Conservation (phyloP, 2,329 filamentous ascomycete genomes). For the Cladobotryum protrusum region DNA sequence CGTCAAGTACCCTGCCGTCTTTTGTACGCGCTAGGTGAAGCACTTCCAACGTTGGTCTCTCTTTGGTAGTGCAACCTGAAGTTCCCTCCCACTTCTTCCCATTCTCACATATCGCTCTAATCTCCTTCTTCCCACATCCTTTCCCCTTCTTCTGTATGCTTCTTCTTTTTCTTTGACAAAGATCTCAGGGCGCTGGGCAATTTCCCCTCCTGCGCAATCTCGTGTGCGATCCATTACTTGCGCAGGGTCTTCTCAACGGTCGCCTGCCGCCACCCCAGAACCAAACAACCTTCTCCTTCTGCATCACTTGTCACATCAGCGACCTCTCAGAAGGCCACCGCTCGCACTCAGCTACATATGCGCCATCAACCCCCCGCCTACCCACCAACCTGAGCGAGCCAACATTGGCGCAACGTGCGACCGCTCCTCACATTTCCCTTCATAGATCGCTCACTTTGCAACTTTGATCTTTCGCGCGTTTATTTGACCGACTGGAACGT, state of each 20-base stretch:
- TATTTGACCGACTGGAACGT: background rate
- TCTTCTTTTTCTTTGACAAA: background rate
- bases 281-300: constrained; percentile 1
- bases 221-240: too few species aligned
- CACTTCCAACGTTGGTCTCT: too few species aligned
- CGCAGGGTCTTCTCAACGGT: too few species aligned
- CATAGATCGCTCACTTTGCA: background rate
- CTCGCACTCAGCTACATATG: constrained; percentile 1
- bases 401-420: constrained; percentile 1
- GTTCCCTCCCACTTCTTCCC: background rate
- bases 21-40: background rate
- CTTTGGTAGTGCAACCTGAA: too few species aligned
- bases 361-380: background rate
- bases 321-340: background rate
- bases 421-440: background rate
- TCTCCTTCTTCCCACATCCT: constrained; percentile 15
- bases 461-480: background rate
- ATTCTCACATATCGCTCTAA: background rate
- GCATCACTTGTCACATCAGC: background rate
- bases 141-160: constrained; percentile 11
- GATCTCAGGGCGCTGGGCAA: too few species aligned
- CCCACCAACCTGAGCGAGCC: background rate
- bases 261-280: too few species aligned
- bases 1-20: too few species aligned
- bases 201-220: too few species aligned